A percentile compares a stretch with the other conserved stretches of the same genome.
These are phyloP conservation scores for Coemansia sp. DNA, from an alignment of 192 early-diverging fungal genomes.

Conservation along the genomic window DNA sequence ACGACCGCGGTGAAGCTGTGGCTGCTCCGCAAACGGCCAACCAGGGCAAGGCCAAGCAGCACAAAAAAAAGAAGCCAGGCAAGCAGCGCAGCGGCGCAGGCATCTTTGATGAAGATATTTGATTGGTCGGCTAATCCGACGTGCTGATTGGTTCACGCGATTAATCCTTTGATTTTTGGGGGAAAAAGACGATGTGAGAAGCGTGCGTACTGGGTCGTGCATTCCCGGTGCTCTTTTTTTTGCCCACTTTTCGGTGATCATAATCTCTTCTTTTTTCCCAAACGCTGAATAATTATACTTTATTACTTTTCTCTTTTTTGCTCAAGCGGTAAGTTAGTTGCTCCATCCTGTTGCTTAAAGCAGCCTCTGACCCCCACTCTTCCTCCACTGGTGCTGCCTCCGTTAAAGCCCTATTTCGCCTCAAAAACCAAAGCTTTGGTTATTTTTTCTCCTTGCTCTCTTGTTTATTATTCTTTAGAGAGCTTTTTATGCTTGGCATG, in stretches of 20 bases:
- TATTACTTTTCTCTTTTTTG: conserved; percentile 7
- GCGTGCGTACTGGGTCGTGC: too few species aligned
- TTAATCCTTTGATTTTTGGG: conserved; percentile 14
- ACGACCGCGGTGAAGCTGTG: conserved; percentile 63
- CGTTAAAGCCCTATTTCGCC: neutral
- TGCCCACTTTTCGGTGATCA: conserved; percentile 22
- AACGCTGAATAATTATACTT: conserved; percentile 34
- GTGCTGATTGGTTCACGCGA: conserved; percentile 11
- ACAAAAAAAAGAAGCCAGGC: conserved; percentile 69
- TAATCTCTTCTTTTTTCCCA: conserved; percentile 26
- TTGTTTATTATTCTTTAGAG: neutral
- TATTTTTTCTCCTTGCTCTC: conserved; percentile 4
- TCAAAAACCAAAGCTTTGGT: neutral
- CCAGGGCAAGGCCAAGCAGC: conserved; percentile 32
- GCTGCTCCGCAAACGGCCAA: conserved; percentile 24
- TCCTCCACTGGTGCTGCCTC: neutral
- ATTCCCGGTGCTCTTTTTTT: conserved; percentile 9
- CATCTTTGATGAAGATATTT: conserved; percentile 22
- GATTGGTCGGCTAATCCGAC: conserved; percentile 14
- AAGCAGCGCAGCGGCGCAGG: conserved; percentile 73
- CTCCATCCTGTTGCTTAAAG: neutral
- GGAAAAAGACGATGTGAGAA: neutral
- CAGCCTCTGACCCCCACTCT: neutral
- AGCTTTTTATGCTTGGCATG: neutral
- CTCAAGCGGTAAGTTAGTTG: conserved; percentile 22